phyloP scores from a whole-genome alignment of 2,329 filamentous ascomycete genomes.

The Pseudopyricularia javanii region DNA sequence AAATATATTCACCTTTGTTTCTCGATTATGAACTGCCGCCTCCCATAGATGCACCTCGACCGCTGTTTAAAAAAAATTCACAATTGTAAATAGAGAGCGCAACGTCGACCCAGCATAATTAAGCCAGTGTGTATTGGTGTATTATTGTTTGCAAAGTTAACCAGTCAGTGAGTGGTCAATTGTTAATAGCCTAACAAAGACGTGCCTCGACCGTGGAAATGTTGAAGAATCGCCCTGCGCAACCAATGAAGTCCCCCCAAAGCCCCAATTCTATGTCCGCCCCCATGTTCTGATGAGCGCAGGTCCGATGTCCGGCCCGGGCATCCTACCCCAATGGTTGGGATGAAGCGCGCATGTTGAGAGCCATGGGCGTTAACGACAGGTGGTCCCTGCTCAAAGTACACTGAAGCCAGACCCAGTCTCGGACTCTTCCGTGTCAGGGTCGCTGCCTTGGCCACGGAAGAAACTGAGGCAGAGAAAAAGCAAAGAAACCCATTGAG shows the following conservation, averaged over 20 bases:
- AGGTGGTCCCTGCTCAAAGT: not conserved
- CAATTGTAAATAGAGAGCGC: too few relatives aligned
- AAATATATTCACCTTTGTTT: conserved; percentile 1
- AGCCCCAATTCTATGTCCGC: not conserved
- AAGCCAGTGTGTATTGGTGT: too few relatives aligned
- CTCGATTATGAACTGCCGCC: too few relatives aligned
- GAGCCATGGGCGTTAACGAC: not conserved
- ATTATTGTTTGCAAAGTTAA: too few relatives aligned
- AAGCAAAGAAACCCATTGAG: too few relatives aligned
- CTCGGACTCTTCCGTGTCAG: not conserved
- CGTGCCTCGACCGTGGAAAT: too few relatives aligned
- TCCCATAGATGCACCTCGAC: too few relatives aligned
- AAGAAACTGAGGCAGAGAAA: not conserved
- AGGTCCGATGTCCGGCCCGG: not conserved
- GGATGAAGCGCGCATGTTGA: conserved; percentile 1
- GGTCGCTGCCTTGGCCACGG: not conserved
- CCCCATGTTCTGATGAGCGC: not conserved
- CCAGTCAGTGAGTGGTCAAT: not conserved
- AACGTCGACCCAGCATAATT: too few relatives aligned
- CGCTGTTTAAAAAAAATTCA: too few relatives aligned
- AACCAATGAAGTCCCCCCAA: too few relatives aligned
- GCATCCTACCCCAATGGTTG: conserved; percentile 1
- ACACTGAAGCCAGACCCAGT: not conserved
- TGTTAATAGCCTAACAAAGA: too few relatives aligned
- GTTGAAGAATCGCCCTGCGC: too few relatives aligned